These are phyloP conservation scores for Hypsizygus ulmarius DNA, from an alignment of 1,284 basidiomycete species.

Conservation along the genomic window DNA sequence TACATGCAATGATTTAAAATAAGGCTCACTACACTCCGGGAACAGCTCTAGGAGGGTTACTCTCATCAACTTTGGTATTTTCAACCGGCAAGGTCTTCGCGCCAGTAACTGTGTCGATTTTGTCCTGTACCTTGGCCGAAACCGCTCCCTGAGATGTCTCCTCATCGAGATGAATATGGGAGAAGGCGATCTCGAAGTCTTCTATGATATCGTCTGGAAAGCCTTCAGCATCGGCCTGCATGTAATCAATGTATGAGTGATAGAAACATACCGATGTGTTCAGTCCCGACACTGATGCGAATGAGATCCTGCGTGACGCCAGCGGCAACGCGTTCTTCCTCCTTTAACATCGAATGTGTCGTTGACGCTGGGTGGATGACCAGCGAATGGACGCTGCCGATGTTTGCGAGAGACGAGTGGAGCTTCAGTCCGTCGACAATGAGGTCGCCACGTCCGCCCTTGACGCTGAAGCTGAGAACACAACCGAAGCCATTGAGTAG, in stretches of 20 bases:
- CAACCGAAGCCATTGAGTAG: slow-evolving; percentile 53
- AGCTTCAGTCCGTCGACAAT: slow-evolving; percentile 61
- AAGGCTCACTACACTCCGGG: no score
- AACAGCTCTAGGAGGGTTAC: no score
- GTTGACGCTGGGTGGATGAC: slow-evolving; percentile 75
- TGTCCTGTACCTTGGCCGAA: neutral
- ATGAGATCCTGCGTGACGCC: slow-evolving; percentile 78
- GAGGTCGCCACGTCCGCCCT: slow-evolving; percentile 35
- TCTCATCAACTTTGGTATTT: no score
- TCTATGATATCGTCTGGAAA: slow-evolving; percentile 17
- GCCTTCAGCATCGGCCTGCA: neutral
- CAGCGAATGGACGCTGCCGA: slow-evolving; percentile 19
- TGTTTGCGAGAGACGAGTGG: slow-evolving; percentile 52
- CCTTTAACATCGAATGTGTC: slow-evolving; percentile 71
- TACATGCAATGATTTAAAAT: no score
- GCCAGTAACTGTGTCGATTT: no score
- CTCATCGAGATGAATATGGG: slow-evolving; percentile 1
- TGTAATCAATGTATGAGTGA: neutral
- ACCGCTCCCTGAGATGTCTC: neutral
- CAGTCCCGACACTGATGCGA: slow-evolving; percentile 32
- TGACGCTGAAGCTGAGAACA: slow-evolving; percentile 63
- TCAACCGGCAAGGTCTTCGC: no score
- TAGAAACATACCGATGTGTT: slow-evolving; percentile 9
- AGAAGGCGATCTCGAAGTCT: slow-evolving; percentile 17
- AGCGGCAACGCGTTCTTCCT: slow-evolving; percentile 56